Base-by-base conservation (phyloP, 1,139 yeast genomes). In the Chernovozyma sophiae-reginae region DNA sequence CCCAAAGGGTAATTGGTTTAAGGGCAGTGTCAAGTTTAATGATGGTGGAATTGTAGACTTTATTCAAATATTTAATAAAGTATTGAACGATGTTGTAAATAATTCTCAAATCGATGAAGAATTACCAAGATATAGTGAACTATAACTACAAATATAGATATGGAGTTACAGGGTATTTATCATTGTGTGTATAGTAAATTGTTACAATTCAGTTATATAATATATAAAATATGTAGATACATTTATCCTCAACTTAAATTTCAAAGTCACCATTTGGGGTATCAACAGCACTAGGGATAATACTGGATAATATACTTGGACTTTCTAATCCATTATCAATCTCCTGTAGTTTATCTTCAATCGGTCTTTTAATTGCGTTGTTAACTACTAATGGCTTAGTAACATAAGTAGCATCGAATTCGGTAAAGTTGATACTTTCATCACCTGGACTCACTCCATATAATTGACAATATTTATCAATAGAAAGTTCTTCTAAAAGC, bases 401-500 rank as follows among this genome's bases (percentile, higher is more conserved):
- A 33, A 62, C 64, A 47, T 62, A 71, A 19, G 57, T 59, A 32
- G 62, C 67, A 42, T 79, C 82, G 58, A 77, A 78, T 25, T 62
- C 71, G 10, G 55, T 43, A 45, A 77, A 78, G 47, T 78, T 75
- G 26, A 74, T 55, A 4, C 56, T 55, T 22, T 52, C 56, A 1
- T 53, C 53, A 6, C 60, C 64, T 24, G 46, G 52, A 7, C 48
- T 41, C 10, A 51, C 39, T 52, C 35, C 40, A 18, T 34, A 46
- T 33, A 62, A 44, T 32, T 65, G 70, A 32, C 49, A 51, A 44
- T 61, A 64, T 41, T 58, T 59, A 12, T 55, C 56, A 32, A 54
- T 46, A 1, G 70, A 77, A 39, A 77, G 56, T 11, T 65, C 59
- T 54, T 86, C 92, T 47, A 90, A 62, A 17, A 64, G 69, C 28